A percentile compares a stretch with the other conserved stretches of the same genome.
Conservation (phyloP, 1,284 basidiomycete species). For the Neotropicomus parvogracilis region DNA sequence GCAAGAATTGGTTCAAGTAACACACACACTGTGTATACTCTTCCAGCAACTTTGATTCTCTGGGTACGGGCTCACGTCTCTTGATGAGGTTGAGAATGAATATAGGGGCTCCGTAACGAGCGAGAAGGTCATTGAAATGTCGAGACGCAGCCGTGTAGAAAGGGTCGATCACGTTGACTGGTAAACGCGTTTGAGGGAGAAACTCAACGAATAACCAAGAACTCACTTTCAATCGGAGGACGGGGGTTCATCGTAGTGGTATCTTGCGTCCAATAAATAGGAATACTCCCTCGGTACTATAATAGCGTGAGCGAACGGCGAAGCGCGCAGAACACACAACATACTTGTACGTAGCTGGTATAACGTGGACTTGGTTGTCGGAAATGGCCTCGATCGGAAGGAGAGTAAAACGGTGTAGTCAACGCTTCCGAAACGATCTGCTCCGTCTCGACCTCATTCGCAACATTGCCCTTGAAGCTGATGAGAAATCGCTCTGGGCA, state of each 20-base stretch:
- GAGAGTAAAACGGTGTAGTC: conserved; percentile 86
- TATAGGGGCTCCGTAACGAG: conserved; percentile 87
- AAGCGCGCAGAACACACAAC: neutral
- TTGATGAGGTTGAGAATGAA: conserved; percentile 98
- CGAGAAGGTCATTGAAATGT: conserved; percentile 92
- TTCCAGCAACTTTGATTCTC: conserved; percentile 90
- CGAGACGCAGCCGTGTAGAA: conserved; percentile 91
- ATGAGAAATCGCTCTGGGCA: conserved; percentile 1
- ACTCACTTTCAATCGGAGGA: conserved; percentile 92
- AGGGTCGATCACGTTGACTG: conserved; percentile 93
- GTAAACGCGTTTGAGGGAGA: conserved; percentile 1
- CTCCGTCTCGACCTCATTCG: conserved; percentile 99
- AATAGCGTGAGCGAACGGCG: neutral
- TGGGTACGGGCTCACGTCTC: conserved; percentile 71
- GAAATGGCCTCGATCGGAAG: conserved; percentile 37
- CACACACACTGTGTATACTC: conserved; percentile 91
- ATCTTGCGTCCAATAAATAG: conserved; percentile 95
- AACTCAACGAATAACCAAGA: neutral
- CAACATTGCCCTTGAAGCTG: conserved; percentile 83
- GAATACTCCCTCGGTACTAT: conserved; percentile 92
- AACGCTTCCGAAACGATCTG: conserved; percentile 95
- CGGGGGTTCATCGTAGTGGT: conserved; percentile 86
- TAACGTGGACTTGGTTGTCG: conserved; percentile 77
- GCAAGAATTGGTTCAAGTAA: conserved; percentile 96
- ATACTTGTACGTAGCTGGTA: conserved; percentile 89